Percentiles rank a stretch among this genome's conserved stretches.
These are phyloP conservation scores for Chaetoceros tenuissimus DNA, from an alignment of 108 stramenopile species.

Conservation along the genomic window DNA sequence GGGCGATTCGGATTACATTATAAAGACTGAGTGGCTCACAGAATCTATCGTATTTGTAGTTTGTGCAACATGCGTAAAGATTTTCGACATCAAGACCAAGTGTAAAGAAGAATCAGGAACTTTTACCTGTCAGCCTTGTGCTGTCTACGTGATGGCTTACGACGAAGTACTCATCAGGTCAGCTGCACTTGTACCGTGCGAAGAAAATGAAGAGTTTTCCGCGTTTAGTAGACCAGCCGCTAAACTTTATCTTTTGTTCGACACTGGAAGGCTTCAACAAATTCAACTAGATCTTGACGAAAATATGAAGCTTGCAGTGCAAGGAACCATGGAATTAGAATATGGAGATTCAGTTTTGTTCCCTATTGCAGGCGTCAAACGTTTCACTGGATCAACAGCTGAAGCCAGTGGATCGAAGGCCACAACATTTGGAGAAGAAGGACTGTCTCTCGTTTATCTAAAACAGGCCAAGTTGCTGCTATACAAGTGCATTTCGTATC, in stretches of 20 bases:
- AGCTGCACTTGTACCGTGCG: constrained; percentile 10
- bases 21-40: constrained; percentile 59
- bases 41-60: constrained; percentile 41
- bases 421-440: constrained; percentile 57
- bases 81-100: constrained; percentile 41
- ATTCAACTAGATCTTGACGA: constrained; percentile 36
- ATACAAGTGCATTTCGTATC: constrained; percentile 52
- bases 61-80: constrained; percentile 45
- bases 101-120: constrained; percentile 4
- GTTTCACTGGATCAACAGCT: constrained; percentile 22
- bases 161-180: constrained; percentile 24
- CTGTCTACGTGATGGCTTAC: constrained; percentile 15
- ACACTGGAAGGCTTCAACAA: constrained; percentile 45
- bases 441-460: constrained; percentile 38
- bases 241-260: constrained; percentile 40
- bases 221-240: not conserved
- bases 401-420: constrained; percentile 27
- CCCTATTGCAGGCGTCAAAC: constrained; percentile 41
- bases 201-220: not conserved
- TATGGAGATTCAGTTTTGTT: constrained; percentile 20
- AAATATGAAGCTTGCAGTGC: not conserved
- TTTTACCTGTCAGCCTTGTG: constrained; percentile 6
- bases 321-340: not conserved
- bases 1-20: constrained; percentile 30
- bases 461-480: constrained; percentile 47